Evolutionary conservation across 164 flowering plant species (phyloP).

Genomic region (Aristolochia contorta): DNA sequence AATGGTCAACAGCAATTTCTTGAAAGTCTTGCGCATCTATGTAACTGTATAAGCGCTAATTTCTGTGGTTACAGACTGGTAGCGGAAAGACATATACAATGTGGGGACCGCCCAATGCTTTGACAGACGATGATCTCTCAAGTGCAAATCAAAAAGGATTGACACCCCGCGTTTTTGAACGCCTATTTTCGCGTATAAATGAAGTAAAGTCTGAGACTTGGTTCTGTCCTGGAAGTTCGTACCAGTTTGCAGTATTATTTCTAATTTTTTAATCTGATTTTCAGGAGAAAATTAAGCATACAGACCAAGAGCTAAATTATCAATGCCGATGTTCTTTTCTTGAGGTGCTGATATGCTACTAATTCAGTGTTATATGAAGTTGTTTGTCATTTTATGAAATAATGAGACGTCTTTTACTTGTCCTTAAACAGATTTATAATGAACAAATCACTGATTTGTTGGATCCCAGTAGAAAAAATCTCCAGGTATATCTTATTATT

Average conservation of each 20-base stretch:
- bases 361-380: background rate
- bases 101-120: slow-evolving; percentile 93
- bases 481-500: slow-evolving; percentile 43
- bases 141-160: slow-evolving; percentile 58
- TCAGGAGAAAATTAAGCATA: slow-evolving; percentile 81
- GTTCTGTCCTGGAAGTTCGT: background rate
- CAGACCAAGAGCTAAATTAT: slow-evolving; percentile 70
- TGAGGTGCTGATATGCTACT: slow-evolving; percentile 42
- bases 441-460: slow-evolving; percentile 95
- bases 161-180: slow-evolving; percentile 83
- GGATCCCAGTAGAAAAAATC: slow-evolving; percentile 73
- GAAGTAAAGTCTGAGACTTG: slow-evolving; percentile 39
- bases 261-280: slow-evolving; percentile 6
- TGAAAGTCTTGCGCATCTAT: too few species aligned
- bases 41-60: too few species aligned
- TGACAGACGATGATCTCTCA: slow-evolving; percentile 43
- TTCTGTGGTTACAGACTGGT: slow-evolving; percentile 50
- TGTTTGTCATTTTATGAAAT: background rate
- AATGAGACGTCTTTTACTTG: background rate
- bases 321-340: slow-evolving; percentile 95
- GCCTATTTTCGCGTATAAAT: slow-evolving; percentile 67
- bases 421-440: slow-evolving; percentile 70
- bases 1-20: too few species aligned
- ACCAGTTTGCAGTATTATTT: background rate
- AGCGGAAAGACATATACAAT: slow-evolving; percentile 97